Conservation (phyloP, 2,329 filamentous ascomycete genomes). For the Chrysosporium queenslandicum region DNA sequence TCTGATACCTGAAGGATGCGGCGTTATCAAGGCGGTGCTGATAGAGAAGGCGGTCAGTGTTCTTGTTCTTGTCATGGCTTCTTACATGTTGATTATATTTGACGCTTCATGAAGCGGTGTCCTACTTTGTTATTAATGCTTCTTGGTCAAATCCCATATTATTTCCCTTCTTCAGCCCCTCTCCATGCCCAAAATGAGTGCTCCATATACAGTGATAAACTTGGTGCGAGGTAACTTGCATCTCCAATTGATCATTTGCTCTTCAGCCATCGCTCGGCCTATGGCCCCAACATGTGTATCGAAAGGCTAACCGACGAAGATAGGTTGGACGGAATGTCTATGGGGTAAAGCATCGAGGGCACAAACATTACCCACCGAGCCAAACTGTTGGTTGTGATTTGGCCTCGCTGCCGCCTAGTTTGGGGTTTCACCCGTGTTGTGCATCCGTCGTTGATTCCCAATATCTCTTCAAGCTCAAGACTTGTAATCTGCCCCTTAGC, state of each 20-base stretch:
- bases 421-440: not conserved
- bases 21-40: not conserved
- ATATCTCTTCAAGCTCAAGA: not conserved
- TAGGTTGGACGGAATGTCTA: not conserved
- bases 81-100: not conserved
- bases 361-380: not conserved
- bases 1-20: not conserved
- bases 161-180: not conserved
- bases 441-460: not conserved
- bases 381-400: not conserved
- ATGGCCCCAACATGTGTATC: not conserved
- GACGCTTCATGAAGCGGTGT: not conserved
- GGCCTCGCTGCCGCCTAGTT: not conserved
- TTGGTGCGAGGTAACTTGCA: too few species aligned
- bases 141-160: not conserved
- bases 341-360: not conserved
- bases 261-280: not conserved
- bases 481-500: too few species aligned
- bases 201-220: too few species aligned
- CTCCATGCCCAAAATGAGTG: too few species aligned
- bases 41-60: not conserved
- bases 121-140: not conserved
- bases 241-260: too few species aligned
- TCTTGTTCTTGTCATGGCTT: not conserved
- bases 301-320: not conserved